phyloP scores from a whole-genome alignment of 2,329 filamentous ascomycete genomes.

The Trichoderma semiorbis region DNA sequence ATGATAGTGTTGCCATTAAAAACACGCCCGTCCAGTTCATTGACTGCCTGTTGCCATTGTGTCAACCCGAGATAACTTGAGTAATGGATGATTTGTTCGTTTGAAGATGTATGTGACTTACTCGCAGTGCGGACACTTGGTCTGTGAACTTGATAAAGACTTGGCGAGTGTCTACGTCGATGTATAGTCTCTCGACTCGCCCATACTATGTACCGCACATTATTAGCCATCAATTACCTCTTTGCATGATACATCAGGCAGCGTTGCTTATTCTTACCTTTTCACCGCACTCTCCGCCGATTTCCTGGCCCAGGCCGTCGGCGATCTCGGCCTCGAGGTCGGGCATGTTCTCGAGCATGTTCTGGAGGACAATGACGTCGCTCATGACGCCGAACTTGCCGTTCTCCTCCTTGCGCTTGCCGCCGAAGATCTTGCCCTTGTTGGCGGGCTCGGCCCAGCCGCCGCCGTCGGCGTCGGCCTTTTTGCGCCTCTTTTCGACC shows the following conservation, averaged over 20 bases:
- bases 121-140: constrained; percentile 76
- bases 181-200: constrained; percentile 73
- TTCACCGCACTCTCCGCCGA: constrained; percentile 87
- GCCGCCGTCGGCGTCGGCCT: constrained; percentile 72
- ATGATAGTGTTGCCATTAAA: constrained; percentile 84
- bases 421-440: constrained; percentile 77
- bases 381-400: constrained; percentile 69
- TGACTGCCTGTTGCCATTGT: constrained; percentile 64
- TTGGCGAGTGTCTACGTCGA: constrained; percentile 60
- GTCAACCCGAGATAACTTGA: neutral
- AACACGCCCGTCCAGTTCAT: constrained; percentile 78
- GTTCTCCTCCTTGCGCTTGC: constrained; percentile 51
- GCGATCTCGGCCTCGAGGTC: constrained; percentile 75
- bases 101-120: constrained; percentile 43
- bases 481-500: constrained; percentile 81
- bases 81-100: neutral
- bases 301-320: constrained; percentile 79
- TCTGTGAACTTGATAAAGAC: constrained; percentile 95
- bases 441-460: constrained; percentile 68
- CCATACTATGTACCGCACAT: constrained; percentile 60
- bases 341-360: constrained; percentile 81
- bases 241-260: neutral
- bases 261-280: constrained; percentile 48
- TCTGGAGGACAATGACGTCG: constrained; percentile 74
- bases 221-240: neutral